Conservation (phyloP, 1,139 yeast genomes). For the Candida freyschussii region DNA sequence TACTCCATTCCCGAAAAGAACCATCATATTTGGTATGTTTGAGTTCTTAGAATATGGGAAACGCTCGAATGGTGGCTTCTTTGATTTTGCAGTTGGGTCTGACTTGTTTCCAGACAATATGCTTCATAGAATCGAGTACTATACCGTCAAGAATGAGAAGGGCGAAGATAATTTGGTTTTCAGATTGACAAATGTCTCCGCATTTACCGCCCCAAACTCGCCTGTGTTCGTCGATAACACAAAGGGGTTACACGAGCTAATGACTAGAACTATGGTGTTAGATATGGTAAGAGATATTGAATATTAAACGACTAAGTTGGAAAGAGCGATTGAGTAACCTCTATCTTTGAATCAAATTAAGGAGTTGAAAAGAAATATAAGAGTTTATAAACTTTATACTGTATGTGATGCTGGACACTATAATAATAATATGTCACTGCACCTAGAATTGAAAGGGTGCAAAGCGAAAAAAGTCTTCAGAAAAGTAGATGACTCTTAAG, state of each 20-base stretch:
- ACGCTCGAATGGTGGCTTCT: conserved; percentile 51
- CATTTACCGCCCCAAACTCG: conserved; percentile 5
- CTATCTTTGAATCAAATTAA: not conserved
- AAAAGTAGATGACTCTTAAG: not conserved
- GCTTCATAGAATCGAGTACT: conserved; percentile 23
- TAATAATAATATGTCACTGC: too few species aligned
- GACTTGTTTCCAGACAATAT: conserved; percentile 49
- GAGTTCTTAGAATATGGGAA: conserved; percentile 15
- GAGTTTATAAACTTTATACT: too few species aligned
- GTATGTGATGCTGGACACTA: too few species aligned
- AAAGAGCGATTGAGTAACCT: not conserved
- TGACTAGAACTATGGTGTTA: conserved; percentile 24
- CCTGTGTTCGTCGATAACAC: conserved; percentile 15
- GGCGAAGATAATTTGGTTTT: conserved; percentile 16
- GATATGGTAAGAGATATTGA: conserved; percentile 25
- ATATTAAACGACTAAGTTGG: conserved; percentile 33
- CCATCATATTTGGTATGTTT: conserved; percentile 22
- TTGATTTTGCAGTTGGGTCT: conserved; percentile 54
- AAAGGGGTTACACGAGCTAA: conserved; percentile 22
- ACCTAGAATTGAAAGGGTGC: too few species aligned
- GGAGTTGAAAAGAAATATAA: too few species aligned
- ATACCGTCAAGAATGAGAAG: conserved; percentile 8
- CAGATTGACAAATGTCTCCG: conserved; percentile 17
- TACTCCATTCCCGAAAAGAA: conserved; percentile 9
- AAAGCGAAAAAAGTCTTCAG: too few species aligned